Conservation (phyloP, 306 rosid genomes). For the Crataegus laevigata region DNA sequence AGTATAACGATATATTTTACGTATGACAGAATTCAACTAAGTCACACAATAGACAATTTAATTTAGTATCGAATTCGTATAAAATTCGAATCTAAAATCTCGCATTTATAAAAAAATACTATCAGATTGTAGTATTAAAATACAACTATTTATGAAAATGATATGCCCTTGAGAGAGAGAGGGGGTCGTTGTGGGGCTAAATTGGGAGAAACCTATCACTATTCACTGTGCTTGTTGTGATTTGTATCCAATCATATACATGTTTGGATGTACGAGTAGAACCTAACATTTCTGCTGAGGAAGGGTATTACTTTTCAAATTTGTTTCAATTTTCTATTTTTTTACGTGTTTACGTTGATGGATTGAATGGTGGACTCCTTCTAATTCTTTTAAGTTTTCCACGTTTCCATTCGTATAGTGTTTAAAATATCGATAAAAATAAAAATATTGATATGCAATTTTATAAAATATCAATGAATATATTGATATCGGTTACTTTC, state of each 20-base stretch:
- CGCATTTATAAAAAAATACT: too few relatives aligned
- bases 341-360: too few relatives aligned
- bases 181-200: neutral
- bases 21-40: rapidly evolving
- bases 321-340: neutral
- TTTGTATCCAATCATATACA: neutral
- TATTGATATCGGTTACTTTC: too few relatives aligned
- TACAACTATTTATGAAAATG: neutral
- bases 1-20: too few relatives aligned
- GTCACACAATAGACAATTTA: rapidly evolving
- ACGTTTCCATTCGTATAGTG: too few relatives aligned
- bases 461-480: too few relatives aligned
- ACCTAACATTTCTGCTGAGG: neutral
- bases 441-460: too few relatives aligned
- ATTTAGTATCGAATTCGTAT: rapidly evolving
- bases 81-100: too few relatives aligned
- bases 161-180: neutral
- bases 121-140: rapidly evolving
- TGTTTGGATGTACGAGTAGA: neutral
- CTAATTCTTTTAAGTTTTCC: too few relatives aligned
- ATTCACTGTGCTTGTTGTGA: neutral
- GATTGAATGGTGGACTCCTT: too few relatives aligned
- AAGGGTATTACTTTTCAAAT: neutral
- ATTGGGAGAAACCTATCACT: neutral
- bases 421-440: too few relatives aligned